Evolutionary conservation across 192 early-diverging fungal species (phyloP).

Genomic region (Rhizophagus sp.): DNA sequence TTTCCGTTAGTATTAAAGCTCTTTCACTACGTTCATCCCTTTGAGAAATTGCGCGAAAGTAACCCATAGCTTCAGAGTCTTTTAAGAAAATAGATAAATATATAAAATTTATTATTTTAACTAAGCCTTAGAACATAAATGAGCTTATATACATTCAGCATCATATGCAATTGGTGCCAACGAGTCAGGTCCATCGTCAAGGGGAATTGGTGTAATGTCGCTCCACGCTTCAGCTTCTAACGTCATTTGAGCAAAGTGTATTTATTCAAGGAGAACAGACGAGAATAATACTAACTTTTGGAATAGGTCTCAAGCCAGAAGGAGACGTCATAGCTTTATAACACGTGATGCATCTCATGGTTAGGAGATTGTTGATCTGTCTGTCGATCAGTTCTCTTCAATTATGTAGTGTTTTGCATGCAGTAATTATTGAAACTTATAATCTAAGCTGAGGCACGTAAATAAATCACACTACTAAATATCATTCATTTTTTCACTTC

Average conservation of each 20-base stretch:
- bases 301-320: no score
- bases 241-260: not conserved
- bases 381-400: no score
- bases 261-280: not conserved
- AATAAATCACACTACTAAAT: no score
- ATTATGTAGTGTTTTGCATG: no score
- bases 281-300: no score
- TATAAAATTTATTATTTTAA: not conserved
- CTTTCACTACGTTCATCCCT: slow-evolving; percentile 76
- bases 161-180: slow-evolving; percentile 80
- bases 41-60: slow-evolving; percentile 78
- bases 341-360: no score
- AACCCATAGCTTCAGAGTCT: slow-evolving; percentile 81
- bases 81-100: not conserved
- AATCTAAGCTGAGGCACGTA: no score
- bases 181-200: slow-evolving; percentile 81
- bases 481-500: not conserved
- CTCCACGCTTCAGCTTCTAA: not conserved
- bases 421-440: no score
- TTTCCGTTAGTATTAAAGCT: slow-evolving; percentile 77
- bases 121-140: not conserved
- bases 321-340: no score
- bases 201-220: slow-evolving; percentile 71
- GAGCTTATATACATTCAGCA: slow-evolving; percentile 61
- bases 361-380: no score